Base-by-base conservation (phyloP, 805 yeast genomes). In the Ogataea neopini region DNA sequence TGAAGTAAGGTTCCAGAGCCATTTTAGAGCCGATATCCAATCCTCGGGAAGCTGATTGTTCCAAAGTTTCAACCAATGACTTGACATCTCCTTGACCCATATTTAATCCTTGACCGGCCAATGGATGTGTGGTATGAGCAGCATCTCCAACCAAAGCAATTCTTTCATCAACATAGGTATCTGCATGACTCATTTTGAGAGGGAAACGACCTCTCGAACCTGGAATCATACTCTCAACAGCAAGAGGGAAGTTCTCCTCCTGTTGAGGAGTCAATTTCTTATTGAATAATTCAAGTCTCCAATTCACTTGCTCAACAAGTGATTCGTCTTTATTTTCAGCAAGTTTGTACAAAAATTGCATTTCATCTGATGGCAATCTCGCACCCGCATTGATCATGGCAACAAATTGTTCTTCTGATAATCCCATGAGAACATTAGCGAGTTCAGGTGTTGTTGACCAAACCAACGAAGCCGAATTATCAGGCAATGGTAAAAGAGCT, bases 131-230 rank as follows among this genome's bases (percentile, higher is more conserved):
- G 0, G 97, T 86, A 59, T 94, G 99, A 0, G 98, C 98, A 1
- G 99, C 98, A 68, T 94, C 99, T 20, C 99, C 99, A 8, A 92
- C 87, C n/a, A 94, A 70, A 0, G 97, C 98, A 25, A 92, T 77
- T 55, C 98, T 75, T 3, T 87, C 91, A 2, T 81, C 81, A 15
- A 88, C 81, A 63, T 94, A 94, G 1, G 86, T 79, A 60, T 94
- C 98, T 2, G 96, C 96, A 62, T 94, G 97, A 17, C 90, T 82
- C 71, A 92, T 68, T 56, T 84, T 83, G 54, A 94, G 72, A 18
- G 99, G 99, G 72, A 94, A 94, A 40, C 86, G 75, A 0, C 96
- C 98, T 51, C 96, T 76, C 2, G 95, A 80, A 7, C 75, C 72
- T 1, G 76, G 76, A 26, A 80, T 73, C 4, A 90, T 78, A 4